phyloP scores from a whole-genome alignment of 129 eudicot genomes.

The Scalesia atractyloides region DNA sequence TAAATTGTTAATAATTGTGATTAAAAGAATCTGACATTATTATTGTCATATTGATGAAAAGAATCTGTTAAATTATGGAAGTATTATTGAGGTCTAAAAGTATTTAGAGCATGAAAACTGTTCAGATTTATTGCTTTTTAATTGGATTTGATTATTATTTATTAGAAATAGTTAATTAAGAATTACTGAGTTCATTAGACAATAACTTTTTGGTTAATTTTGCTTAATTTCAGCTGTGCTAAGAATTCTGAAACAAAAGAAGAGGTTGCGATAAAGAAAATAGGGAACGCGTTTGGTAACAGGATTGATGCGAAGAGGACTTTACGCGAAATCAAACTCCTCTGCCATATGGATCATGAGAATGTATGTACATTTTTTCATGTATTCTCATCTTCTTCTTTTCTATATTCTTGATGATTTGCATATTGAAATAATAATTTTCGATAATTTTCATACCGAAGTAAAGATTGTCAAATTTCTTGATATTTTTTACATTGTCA shows the following conservation, averaged over 20 bases:
- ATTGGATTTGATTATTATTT: not conserved
- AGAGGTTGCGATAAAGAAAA: conserved; percentile 81
- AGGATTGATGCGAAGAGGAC: conserved; percentile 86
- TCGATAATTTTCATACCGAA: not conserved
- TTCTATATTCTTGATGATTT: not conserved
- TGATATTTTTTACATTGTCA: not conserved
- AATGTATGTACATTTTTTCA: conserved; percentile 45
- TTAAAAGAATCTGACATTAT: not conserved
- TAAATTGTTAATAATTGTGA: not conserved
- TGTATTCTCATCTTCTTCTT: not conserved
- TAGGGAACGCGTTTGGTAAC: conserved; percentile 79
- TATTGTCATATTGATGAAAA: not conserved
- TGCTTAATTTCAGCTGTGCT: conserved; percentile 36
- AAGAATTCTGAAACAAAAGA: conserved; percentile 76
- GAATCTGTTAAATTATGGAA: not conserved
- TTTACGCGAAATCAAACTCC: conserved; percentile 79
- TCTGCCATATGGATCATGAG: conserved; percentile 83
- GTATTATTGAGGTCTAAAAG: not conserved
- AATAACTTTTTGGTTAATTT: not conserved
- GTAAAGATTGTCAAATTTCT: no score
- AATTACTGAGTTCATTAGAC: not conserved
- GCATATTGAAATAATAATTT: not conserved
- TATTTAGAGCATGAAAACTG: not conserved
- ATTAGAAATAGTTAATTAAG: not conserved
- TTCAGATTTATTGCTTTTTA: not conserved